Evolutionary conservation across 495 filamentous ascomycete genomes (phyloP).

Genomic region (Tuber umbilicatum): DNA sequence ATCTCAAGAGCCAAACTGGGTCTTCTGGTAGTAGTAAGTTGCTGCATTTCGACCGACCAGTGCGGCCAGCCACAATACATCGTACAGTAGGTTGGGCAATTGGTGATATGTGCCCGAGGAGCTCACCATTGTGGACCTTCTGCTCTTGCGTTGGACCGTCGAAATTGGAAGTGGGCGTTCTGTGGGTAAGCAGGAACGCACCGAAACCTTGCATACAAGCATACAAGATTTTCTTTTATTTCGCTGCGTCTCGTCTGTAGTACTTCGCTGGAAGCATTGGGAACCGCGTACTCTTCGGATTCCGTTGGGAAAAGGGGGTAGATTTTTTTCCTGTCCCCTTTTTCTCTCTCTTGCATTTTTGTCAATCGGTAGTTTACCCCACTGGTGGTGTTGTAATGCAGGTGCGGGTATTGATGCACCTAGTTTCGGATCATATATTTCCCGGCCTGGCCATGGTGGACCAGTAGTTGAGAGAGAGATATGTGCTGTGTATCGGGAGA

Average conservation of each 20-base stretch:
- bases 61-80: not conserved
- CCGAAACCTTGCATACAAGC: not conserved
- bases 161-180: not conserved
- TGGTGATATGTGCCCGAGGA: not conserved
- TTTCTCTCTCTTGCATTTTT: not conserved
- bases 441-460: not conserved
- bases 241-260: not conserved
- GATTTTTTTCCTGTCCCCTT: not conserved
- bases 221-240: not conserved
- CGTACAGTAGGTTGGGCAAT: not conserved
- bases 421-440: constrained; percentile 4
- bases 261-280: not conserved
- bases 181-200: not conserved
- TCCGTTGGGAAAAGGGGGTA: not conserved
- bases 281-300: not conserved
- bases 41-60: not conserved
- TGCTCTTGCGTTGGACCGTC: not conserved
- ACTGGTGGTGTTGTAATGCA: not conserved
- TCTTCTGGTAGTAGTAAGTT: not conserved
- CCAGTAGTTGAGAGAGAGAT: not conserved
- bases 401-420: constrained; percentile 2
- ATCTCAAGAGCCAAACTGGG: not conserved
- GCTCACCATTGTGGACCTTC: not conserved
- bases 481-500: not conserved
- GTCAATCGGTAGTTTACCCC: not conserved